Evolutionary conservation across 352 stramenopile genomes (phyloP).

Genomic region (Pelagophyceae sp.): DNA sequence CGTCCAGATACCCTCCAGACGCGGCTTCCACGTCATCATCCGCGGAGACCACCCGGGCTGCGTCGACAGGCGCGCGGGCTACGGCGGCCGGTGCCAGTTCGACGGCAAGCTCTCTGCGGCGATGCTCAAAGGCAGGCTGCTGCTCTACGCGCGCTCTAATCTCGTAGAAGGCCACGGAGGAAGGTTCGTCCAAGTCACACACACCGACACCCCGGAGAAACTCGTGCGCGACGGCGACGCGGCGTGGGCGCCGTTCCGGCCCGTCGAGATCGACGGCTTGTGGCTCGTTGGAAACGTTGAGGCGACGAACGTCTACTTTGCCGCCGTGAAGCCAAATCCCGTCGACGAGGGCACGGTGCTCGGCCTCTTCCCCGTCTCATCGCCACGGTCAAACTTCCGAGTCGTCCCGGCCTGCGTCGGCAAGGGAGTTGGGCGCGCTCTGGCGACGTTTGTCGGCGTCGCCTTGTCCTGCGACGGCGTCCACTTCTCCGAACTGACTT

Average conservation of each 20-base stretch:
- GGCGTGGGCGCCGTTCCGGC: too few species aligned
- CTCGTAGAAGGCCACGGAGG: too few species aligned
- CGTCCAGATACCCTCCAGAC: too few species aligned
- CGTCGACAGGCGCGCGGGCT: not conserved
- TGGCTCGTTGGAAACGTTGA: too few species aligned
- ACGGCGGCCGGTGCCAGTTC: not conserved
- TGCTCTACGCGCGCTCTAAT: too few species aligned
- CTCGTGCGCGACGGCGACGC: not conserved
- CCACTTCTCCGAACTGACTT: not conserved
- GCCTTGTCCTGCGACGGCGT: constrained; percentile 4
- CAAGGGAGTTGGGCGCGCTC: too few species aligned
- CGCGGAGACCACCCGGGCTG: not conserved
- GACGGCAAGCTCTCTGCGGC: not conserved
- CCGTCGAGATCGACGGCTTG: too few species aligned
- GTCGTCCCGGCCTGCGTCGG: not conserved
- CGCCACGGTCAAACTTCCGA: not conserved
- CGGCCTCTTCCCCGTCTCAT: constrained; percentile 9
- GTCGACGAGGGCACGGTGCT: not conserved
- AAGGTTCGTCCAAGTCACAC: too few species aligned
- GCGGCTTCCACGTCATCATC: too few species aligned
- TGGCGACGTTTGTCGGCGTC: too few species aligned
- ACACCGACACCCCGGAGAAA: too few species aligned
- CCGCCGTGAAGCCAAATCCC: constrained; percentile 1
- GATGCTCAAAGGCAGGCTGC: not conserved
- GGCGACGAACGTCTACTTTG: constrained; percentile 16